phyloP scores from a whole-genome alignment of 352 stramenopile genomes.

The Plasmopara halstedii region DNA sequence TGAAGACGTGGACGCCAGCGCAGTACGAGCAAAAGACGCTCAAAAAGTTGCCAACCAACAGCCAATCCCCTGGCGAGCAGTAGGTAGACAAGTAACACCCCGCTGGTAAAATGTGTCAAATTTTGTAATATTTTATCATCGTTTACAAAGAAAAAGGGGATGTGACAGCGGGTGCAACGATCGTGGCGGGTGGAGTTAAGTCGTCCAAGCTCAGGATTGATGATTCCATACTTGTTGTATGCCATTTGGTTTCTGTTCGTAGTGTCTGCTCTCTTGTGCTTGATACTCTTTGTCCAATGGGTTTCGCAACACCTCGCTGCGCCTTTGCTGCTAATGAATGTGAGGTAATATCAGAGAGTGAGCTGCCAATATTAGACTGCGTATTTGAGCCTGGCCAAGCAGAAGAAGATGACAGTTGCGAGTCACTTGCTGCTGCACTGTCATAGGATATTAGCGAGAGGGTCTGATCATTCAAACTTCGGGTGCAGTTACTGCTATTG shows the following conservation, averaged over 20 bases:
- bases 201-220: constrained; percentile 17
- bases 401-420: constrained; percentile 1
- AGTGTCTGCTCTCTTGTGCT: constrained; percentile 1
- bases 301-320: constrained; percentile 37
- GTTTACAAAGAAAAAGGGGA: constrained; percentile 4
- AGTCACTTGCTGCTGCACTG: background rate
- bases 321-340: constrained; percentile 22
- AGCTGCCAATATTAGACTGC: constrained; percentile 6
- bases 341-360: constrained; percentile 4
- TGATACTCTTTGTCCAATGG: constrained; percentile 11
- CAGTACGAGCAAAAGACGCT: constrained; percentile 82
- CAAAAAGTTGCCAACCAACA: constrained; percentile 31
- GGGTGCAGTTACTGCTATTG: background rate
- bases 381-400: constrained; percentile 11
- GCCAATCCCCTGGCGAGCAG: constrained; percentile 46
- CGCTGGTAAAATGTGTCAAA: background rate
- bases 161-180: constrained; percentile 4
- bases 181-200: constrained; percentile 8
- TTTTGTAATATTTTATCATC: background rate
- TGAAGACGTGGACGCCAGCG: constrained; percentile 79
- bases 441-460: constrained; percentile 2
- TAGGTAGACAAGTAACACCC: constrained; percentile 15
- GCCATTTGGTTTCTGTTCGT: constrained; percentile 1
- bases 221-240: constrained; percentile 3
- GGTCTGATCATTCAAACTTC: background rate